phyloP scores from a whole-genome alignment of 371 early-diverging fungal species.

The Mortierella sp. region DNA sequence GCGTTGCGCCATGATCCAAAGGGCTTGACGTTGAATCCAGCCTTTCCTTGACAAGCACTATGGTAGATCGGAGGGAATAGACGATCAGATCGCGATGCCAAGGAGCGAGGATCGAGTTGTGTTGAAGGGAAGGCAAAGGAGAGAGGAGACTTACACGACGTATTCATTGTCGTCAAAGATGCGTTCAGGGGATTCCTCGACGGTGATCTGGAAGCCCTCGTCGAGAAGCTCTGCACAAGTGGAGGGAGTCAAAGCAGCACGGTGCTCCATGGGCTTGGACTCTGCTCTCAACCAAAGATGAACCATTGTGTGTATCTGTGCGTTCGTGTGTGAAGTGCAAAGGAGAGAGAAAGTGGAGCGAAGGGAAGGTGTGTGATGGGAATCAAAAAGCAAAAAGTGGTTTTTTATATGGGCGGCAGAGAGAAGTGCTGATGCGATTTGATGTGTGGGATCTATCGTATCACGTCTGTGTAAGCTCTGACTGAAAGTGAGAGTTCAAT shows the following conservation, averaged over 20 bases:
- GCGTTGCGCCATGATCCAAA: slow-evolving; percentile 89
- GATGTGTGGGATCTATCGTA: background rate
- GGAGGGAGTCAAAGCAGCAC: slow-evolving; percentile 92
- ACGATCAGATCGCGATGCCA: too few relatives aligned
- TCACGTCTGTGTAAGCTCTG: background rate
- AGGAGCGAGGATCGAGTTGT: background rate
- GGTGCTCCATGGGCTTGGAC: slow-evolving; percentile 95
- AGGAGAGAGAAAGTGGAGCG: background rate
- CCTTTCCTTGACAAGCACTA: slow-evolving; percentile 53
- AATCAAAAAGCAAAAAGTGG: background rate
- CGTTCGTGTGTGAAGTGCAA: background rate
- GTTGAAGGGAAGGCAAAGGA: background rate
- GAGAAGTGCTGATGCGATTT: background rate
- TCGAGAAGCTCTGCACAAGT: slow-evolving; percentile 80
- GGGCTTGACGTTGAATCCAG: slow-evolving; percentile 84
- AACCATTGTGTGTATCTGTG: slow-evolving; percentile 44
- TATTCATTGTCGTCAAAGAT: slow-evolving; percentile 94
- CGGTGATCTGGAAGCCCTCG: slow-evolving; percentile 88
- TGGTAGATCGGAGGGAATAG: too few relatives aligned
- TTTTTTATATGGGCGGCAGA: background rate
- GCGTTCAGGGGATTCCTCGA: slow-evolving; percentile 83
- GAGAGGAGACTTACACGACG: slow-evolving; percentile 64
- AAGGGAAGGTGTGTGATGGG: background rate
- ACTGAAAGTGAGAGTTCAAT: background rate
- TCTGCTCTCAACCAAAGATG: slow-evolving; percentile 98